phyloP scores from a whole-genome alignment of 441 rosid genomes.

The Omphalea diandra region DNA sequence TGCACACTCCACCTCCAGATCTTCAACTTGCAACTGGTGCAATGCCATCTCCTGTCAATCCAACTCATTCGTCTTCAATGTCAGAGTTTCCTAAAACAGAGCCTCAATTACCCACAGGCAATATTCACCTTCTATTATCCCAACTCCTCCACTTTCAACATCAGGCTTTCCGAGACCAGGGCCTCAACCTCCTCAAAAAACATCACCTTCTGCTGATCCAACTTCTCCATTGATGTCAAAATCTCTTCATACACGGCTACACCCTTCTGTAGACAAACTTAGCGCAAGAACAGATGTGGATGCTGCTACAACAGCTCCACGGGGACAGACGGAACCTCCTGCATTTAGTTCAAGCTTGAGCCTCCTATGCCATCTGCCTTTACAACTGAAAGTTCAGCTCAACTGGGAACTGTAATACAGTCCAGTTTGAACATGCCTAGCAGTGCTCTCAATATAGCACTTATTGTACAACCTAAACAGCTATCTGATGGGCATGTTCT shows the following conservation, averaged over 20 bases:
- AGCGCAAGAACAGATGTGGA: constrained; percentile 27
- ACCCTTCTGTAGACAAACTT: constrained; percentile 28
- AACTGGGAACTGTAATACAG: constrained; percentile 38
- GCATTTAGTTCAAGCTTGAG: constrained; percentile 44
- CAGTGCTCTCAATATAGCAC: constrained; percentile 38
- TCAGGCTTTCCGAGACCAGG: constrained; percentile 34
- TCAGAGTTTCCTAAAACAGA: constrained; percentile 21
- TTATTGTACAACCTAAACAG: constrained; percentile 49
- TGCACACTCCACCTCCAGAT: constrained; percentile 27
- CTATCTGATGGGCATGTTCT: constrained; percentile 28
- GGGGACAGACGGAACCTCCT: constrained; percentile 29
- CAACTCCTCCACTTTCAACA: constrained; percentile 25
- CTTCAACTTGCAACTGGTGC: constrained; percentile 9
- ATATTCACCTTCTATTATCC: constrained; percentile 1
- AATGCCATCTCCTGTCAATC: constrained; percentile 4
- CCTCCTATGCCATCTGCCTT: constrained; percentile 39
- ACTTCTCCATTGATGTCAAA: background rate
- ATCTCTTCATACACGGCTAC: constrained; percentile 28
- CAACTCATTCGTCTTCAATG: background rate
- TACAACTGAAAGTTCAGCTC: constrained; percentile 36
- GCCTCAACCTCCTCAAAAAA: constrained; percentile 3
- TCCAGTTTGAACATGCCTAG: constrained; percentile 28
- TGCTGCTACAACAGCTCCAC: constrained; percentile 29
- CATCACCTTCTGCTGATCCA: constrained; percentile 1
- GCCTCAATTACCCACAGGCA: constrained; percentile 7